Evolutionary conservation across 192 early-diverging fungal species (phyloP), one percentile per base, ranked within the genome.

Genomic region (Diversispora eburnea): DNA sequence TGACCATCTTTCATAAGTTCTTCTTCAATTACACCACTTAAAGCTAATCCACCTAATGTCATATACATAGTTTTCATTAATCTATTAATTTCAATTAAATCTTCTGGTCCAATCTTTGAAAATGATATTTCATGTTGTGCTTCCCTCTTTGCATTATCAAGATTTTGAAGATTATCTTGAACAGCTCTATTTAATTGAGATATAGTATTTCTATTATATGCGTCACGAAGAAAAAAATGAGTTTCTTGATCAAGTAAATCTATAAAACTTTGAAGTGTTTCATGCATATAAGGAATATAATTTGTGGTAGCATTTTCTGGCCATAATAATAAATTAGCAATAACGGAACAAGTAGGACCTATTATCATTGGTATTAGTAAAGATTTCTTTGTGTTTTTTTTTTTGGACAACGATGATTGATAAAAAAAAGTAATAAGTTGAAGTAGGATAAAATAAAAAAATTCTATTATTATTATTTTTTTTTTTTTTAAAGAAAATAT

Each of bases 11-110:
- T 52, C 25, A 68, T 54, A 22, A 68, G 39, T 52, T 68, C 47
- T 68, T 68, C 66, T 68, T 68, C 66, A 25, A 68, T 68, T 17
- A 68, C 49, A 5, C 66, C 66, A 68, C 66, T 68, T 68, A 68
- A 41, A 15, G 66, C 66, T 17, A 68, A 54, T 25, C 66, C 66
- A 22, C 33, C 66, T 68, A 68, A 54, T 15, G 46, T 48, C 20
- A 49, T 51, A 54, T 68, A 20, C 66, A 68, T 49, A 15, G 19
- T 39, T 68, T 68, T 68, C 15, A 68, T 20, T 8, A 68, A 17
- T 52, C 33, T 68, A 41, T 22, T 54, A 15, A 68, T 68, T 49
- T 68, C 66, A 17, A 52, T 17, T 52, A 68, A 33, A 68, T 68
- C 66, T 41, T 52, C 49, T 3, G 48, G 66, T 1, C 66, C 66